Evolutionary conservation across 306 rosid species (phyloP).

Genomic region (Oemleria cerasiformis): DNA sequence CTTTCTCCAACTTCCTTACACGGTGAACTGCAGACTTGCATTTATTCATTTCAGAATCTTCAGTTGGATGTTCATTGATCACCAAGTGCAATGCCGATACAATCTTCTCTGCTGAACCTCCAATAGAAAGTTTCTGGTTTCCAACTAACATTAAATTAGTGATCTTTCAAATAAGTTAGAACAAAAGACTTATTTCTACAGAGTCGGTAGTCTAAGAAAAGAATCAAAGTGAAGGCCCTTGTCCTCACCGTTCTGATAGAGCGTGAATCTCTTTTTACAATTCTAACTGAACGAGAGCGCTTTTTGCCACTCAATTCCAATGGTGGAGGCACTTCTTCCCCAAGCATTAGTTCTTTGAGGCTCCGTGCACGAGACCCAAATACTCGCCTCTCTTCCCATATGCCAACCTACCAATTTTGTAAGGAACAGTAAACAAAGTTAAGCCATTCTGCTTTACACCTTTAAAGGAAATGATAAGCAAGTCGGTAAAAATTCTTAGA

Average conservation of each 20-base stretch:
- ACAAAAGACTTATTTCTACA: slow-evolving; percentile 14
- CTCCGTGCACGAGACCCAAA: slow-evolving; percentile 71
- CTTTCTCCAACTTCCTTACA: slow-evolving; percentile 72
- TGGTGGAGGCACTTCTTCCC: slow-evolving; percentile 69
- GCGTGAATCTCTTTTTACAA: slow-evolving; percentile 80
- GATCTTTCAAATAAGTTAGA: slow-evolving; percentile 10
- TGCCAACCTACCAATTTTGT: slow-evolving; percentile 50
- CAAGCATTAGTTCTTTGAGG: slow-evolving; percentile 79
- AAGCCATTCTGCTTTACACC: slow-evolving; percentile 10
- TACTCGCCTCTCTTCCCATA: slow-evolving; percentile 90
- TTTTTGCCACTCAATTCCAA: slow-evolving; percentile 66
- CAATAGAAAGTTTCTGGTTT: slow-evolving; percentile 75
- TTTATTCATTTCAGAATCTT: slow-evolving; percentile 77
- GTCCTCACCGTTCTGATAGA: slow-evolving; percentile 78
- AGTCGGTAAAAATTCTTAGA: not conserved
- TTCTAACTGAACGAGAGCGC: slow-evolving; percentile 68
- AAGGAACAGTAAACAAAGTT: slow-evolving; percentile 24
- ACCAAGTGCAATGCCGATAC: slow-evolving; percentile 84
- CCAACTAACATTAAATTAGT: slow-evolving; percentile 18
- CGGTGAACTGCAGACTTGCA: slow-evolving; percentile 76
- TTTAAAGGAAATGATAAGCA: not conserved
- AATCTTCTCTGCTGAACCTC: slow-evolving; percentile 82
- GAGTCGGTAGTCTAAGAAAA: slow-evolving; percentile 7
- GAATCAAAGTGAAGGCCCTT: slow-evolving; percentile 6
- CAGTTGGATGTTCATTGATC: slow-evolving; percentile 64